phyloP scores from a whole-genome alignment of 108 stramenopile species.

The Ochromonas danica region DNA sequence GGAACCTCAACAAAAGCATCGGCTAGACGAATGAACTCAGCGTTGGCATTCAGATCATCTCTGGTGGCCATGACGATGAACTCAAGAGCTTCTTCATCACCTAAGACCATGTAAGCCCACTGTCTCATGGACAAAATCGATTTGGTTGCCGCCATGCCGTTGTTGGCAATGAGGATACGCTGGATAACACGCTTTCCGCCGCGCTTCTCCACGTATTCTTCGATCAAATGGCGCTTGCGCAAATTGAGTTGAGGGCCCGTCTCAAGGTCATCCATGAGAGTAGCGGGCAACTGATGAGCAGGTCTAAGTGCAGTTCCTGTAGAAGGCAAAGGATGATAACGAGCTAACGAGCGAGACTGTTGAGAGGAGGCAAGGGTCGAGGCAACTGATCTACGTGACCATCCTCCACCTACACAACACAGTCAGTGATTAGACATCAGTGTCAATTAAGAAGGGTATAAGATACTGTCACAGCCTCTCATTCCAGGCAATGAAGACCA shows the following conservation, averaged over 20 bases:
- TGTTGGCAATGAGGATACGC: slow-evolving; percentile 71
- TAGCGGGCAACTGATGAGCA: no score
- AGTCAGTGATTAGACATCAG: no score
- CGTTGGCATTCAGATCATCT: slow-evolving; percentile 82
- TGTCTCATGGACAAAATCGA: slow-evolving; percentile 94
- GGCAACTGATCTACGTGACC: no score
- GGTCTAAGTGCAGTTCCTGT: no score
- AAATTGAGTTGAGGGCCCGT: neutral
- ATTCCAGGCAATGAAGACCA: no score
- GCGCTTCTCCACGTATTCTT: neutral
- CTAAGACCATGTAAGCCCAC: slow-evolving; percentile 90
- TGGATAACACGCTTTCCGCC: neutral
- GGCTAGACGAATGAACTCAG: slow-evolving; percentile 91
- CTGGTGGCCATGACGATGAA: slow-evolving; percentile 98
- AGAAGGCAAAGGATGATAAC: no score
- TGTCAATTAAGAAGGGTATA: no score
- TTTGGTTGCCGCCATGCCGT: slow-evolving; percentile 98
- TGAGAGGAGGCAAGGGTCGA: no score
- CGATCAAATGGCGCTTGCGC: neutral
- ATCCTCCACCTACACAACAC: no score
- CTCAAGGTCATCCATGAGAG: neutral
- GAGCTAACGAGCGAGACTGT: no score
- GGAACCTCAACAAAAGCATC: slow-evolving; percentile 78
- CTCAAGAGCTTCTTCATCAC: slow-evolving; percentile 87
- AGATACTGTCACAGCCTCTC: no score